Base-by-base conservation (phyloP, 73 alveolate genomes). In the Diophrys sp. region DNA sequence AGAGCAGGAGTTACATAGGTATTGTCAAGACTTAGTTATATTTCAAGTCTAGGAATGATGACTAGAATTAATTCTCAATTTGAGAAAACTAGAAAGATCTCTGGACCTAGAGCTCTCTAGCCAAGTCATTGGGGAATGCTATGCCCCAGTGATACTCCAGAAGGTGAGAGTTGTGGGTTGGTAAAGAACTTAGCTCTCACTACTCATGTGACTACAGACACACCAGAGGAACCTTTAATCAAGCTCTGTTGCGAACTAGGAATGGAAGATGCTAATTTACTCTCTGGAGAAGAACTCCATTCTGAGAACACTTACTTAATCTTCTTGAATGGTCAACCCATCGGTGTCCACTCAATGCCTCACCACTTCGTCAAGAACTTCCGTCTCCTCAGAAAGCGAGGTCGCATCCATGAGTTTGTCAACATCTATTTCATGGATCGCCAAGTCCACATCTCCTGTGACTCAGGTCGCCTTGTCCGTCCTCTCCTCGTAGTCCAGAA, bases 141-240 rank as follows among this genome's bases (percentile, higher is more conserved):
- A 1, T 97, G 99, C 69, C 99, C 99, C 8, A 83, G 97, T 56
- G 99, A 98, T 85, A 98, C 99, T 8, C 99, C 99, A 0, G 99
- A 98, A 56, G 99, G 99, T 0, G 98, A 89, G 62, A 88, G 96
- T 71, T 97, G 99, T 77, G 99, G 99, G 1, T 83, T 98, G 69
- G 99, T 96, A 2, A 98, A 98, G 89, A 92, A 85, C 80, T 95
- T 97, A 69, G 98, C 99, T 26, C 73, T 98, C 83, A 84, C 97
- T 71, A 96, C 99, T 55, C 99, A 98, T 83, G 97, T 98, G 8
- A 98, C 99, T 0, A 91, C 95, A 0, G 98, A 94, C 54, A 96
- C 92, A 77, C 91, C 89, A 73, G 96, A 93, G 80, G 88, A 85
- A 71, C 81, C 90, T 31, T 83, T 97, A 33, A 75, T 81, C 54